Base-by-base conservation (phyloP, 495 filamentous ascomycete species). In the Tuber melanosporum region DNA sequence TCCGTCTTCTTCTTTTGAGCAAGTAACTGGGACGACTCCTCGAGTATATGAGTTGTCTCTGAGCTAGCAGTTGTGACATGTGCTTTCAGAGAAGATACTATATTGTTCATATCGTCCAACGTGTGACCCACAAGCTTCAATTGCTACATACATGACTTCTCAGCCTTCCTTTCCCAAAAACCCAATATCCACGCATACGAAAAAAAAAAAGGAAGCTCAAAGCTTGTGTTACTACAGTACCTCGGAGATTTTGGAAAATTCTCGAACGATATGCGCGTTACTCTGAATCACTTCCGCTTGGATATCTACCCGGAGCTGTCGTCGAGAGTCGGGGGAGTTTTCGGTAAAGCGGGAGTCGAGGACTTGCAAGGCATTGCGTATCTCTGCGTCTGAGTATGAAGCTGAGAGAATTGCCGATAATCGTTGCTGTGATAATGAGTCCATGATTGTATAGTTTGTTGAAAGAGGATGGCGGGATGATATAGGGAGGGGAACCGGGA, bases 211-310 rank as follows among this genome's bases (percentile, higher is more conserved):
- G 26, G 66, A 75, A 44, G 19, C 12, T 42, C 20, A 44, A 46
- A 17, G 42, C 43, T 66, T 70, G 19, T 74, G 43, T 49, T 45
- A 70, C 73, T 76, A 71, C 79, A 79, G 84, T 84, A 97, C 93
- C 90, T 96, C 93, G 69, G 94, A 93, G 62, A 99, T 94, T 78
- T 91, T 89, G 42, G 93, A 92, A 86, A 98, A 98, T 82, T 97
- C 95, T 73, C 88, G 86, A 72, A 99, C 90, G 75, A 99, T 93
- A 75, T 94, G 91, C 46, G 91, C 94, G 90, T 98, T 98, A 85
- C 93, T 93, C 76, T 95, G 90, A 70, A 98, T 93, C 46, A 98
- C 92, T 84, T 98, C 94, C 80, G 92, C 94, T 84, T 98, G 94
- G 3, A 96, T 88, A 84, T 97, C 92, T 1, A 97, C 85, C 45